Evolutionary conservation across 2,329 filamentous ascomycete genomes (phyloP), one percentile per base, ranked within the genome.

Genomic region (Helotiales sp.): DNA sequence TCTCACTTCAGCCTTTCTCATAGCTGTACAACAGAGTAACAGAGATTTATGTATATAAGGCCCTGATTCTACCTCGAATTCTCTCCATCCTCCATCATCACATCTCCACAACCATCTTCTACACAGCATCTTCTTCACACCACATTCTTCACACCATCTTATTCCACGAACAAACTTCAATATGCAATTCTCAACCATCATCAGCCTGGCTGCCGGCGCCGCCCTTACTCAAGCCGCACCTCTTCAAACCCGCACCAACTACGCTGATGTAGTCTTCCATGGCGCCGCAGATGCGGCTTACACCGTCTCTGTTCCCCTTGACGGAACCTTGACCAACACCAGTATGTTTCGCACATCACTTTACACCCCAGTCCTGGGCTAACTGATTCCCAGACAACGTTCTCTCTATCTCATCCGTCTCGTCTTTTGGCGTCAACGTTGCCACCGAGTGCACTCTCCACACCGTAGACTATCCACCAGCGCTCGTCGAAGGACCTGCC

Each of bases 211-310:
- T 24, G 60, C 72, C 37, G 66, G 50, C 52, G 50, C 73, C 30
- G 58, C 72, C 37, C 61, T 74, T 32, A 63, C 67, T 30, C 26
- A 60, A 10, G 70, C 72, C 1, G 61, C 68, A 26, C 71, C 73
- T n/a, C 55, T 67, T 28, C 15, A 50, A 11, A n/a, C 49, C 7
- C 59, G 61, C 17, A 64, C 55, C n/a, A 55, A 37, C 32, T 43
- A 49, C n/a, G 59, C 50, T 34, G 28, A 50, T 3, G 49, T 70
- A 20, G 34, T 70, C n/a, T 74, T 75, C 66, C 64, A 73, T 11
- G 74, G 74, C 47, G 74, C 74, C 11, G 73, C 72, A 6, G 70
- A 63, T 7, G 73, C 74, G 6, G 17, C 63, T 26, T 75, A 75
- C 49, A 61, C 66, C 0, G 15, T 75, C 20, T 62, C 40, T 2